Conservation (phyloP, 441 rosid species). For the Arabidopsis lyrata region DNA sequence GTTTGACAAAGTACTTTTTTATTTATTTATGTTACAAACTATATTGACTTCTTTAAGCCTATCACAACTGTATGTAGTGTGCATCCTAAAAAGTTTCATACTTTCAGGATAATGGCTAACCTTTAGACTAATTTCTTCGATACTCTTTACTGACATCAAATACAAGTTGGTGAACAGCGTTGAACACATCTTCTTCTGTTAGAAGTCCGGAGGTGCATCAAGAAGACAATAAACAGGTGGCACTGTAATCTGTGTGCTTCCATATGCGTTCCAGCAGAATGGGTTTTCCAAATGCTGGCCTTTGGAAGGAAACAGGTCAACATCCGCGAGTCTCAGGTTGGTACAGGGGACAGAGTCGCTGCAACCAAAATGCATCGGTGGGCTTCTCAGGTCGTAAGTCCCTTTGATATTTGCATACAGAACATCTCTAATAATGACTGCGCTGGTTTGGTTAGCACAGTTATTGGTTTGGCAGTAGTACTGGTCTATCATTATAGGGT, state of each 20-base stretch:
- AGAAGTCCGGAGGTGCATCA: conserved; percentile 53
- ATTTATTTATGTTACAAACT: conserved; percentile 21
- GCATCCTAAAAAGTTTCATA: conserved; percentile 16
- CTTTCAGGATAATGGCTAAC: conserved; percentile 9
- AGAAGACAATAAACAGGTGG: conserved; percentile 72
- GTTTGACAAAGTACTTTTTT: conserved; percentile 6
- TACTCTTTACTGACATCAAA: conserved; percentile 5
- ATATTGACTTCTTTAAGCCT: conserved; percentile 16
- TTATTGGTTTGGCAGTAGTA: conserved; percentile 68
- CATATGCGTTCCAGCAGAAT: conserved; percentile 83
- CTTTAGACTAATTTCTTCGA: conserved; percentile 5
- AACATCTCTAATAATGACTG: conserved; percentile 64
- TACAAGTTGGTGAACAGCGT: conserved; percentile 29
- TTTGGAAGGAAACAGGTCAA: conserved; percentile 64
- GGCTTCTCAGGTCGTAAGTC: conserved; percentile 66
- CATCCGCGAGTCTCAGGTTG: conserved; percentile 61
- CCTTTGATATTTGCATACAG: conserved; percentile 66
- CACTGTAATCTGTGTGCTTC: conserved; percentile 54
- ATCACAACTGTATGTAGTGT: conserved; percentile 12
- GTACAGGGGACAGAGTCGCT: conserved; percentile 79
- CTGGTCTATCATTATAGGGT: conserved; percentile 80
- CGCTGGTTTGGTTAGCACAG: conserved; percentile 73
- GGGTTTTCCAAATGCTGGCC: conserved; percentile 56
- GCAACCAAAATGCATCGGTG: conserved; percentile 77
- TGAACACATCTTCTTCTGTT: conserved; percentile 39